These are phyloP conservation scores for Lomentospora prolificans DNA, from an alignment of 2,329 filamentous ascomycete genomes.

Conservation along the genomic window DNA sequence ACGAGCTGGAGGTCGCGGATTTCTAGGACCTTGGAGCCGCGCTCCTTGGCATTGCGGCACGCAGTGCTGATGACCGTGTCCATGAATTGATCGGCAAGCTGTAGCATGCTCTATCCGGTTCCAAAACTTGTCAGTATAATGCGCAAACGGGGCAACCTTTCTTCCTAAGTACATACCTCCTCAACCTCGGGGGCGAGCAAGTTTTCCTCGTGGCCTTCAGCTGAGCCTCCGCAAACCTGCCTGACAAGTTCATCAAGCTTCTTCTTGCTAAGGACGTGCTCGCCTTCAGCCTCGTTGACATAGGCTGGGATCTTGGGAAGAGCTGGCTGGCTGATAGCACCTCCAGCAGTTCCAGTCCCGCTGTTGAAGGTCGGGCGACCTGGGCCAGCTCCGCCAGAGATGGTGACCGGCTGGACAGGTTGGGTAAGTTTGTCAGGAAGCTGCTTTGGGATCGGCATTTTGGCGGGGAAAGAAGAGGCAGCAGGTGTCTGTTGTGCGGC, in stretches of 20 bases:
- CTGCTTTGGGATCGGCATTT: conserved; percentile 76
- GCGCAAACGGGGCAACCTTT: too few relatives aligned
- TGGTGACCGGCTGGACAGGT: conserved; percentile 62
- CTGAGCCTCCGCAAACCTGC: conserved; percentile 77
- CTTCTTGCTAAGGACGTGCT: conserved; percentile 93
- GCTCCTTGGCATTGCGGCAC: conserved; percentile 86
- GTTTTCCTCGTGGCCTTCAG: conserved; percentile 64
- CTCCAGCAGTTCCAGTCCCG: conserved; percentile 65
- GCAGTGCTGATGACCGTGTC: conserved; percentile 81
- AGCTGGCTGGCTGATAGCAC: conserved; percentile 80
- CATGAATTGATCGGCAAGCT: conserved; percentile 87
- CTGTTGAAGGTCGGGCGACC: conserved; percentile 75
- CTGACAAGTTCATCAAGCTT: conserved; percentile 92
- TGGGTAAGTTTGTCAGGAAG: conserved; percentile 58
- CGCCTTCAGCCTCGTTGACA: conserved; percentile 82
- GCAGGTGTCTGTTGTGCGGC: not conserved
- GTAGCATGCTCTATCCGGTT: conserved; percentile 85
- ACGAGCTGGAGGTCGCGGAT: conserved; percentile 78
- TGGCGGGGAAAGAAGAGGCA: conserved; percentile 36
- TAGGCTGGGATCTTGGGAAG: conserved; percentile 73
- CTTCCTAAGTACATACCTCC: conserved; percentile 74
- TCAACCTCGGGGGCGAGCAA: conserved; percentile 85
- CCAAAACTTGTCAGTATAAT: too few relatives aligned
- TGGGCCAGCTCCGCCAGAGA: conserved; percentile 51
- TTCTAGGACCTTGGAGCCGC: conserved; percentile 82